Conservation (phyloP, 257 asterid genomes). For the Solanum etuberosum region DNA sequence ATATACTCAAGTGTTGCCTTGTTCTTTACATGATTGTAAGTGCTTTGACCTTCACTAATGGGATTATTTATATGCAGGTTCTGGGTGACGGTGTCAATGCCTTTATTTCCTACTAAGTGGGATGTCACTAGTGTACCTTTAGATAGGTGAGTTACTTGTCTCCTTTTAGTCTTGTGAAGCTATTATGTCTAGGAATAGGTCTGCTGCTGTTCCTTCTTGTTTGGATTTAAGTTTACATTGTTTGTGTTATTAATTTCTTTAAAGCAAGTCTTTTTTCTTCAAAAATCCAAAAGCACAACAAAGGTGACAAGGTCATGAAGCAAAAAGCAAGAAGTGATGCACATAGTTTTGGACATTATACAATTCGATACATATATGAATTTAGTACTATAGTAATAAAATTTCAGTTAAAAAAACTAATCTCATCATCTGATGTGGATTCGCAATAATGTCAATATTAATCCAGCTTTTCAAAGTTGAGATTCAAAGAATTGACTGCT, state of each 20-base stretch:
- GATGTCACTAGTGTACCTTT: conserved; percentile 48
- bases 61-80: conserved; percentile 43
- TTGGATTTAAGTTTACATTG: not conserved
- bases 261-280: not conserved
- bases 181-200: not conserved
- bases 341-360: not conserved
- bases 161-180: not conserved
- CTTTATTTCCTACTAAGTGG: conserved; percentile 71
- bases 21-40: not conserved
- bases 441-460: not conserved
- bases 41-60: not conserved
- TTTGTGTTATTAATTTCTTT: not conserved
- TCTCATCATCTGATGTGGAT: not conserved
- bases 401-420: not conserved
- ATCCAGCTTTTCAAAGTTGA: not conserved
- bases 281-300: not conserved
- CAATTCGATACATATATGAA: not conserved
- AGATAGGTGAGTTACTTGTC: conserved; percentile 54
- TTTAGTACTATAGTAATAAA: not conserved
- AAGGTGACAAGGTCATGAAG: not conserved
- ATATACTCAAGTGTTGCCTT: not conserved
- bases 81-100: conserved; percentile 55
- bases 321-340: not conserved
- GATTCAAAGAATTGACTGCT: not conserved
- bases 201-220: not conserved